Conservation (phyloP, 176 grass and related monocot species). For the Saccharum officinarum region DNA sequence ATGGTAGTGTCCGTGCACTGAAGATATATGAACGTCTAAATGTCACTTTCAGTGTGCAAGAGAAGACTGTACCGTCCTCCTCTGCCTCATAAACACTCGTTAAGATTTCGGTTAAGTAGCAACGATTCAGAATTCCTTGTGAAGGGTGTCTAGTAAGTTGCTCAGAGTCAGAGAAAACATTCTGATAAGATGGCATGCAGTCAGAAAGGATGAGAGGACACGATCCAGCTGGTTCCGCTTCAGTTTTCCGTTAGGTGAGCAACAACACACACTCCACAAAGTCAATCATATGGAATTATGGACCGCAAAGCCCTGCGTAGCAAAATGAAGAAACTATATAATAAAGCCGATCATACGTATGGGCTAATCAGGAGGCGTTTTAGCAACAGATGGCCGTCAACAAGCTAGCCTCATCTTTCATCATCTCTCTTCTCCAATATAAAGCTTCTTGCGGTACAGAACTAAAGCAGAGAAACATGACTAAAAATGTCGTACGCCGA, state of each 20-base stretch:
- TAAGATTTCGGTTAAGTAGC: background rate
- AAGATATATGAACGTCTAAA: background rate
- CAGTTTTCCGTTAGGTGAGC: constrained; percentile 14
- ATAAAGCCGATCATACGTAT: background rate
- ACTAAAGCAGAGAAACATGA: background rate
- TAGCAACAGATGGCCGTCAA: background rate
- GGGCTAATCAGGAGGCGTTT: background rate
- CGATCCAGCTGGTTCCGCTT: background rate
- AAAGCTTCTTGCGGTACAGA: background rate
- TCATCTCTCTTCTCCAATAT: background rate
- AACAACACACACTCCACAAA: background rate
- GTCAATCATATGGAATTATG: background rate
- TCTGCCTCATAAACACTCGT: background rate
- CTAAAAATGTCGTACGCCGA: background rate
- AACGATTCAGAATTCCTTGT: background rate
- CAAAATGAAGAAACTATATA: background rate
- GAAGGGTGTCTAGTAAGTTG: background rate
- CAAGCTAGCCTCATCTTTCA: background rate
- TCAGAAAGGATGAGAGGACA: background rate
- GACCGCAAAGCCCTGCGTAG: background rate
- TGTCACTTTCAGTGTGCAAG: background rate
- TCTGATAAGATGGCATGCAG: background rate
- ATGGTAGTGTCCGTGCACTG: background rate
- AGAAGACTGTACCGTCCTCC: background rate
- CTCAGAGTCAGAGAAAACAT: background rate